Base-by-base conservation (phyloP, 1,139 yeast genomes). In the Debaryomycetaceae sp. region DNA sequence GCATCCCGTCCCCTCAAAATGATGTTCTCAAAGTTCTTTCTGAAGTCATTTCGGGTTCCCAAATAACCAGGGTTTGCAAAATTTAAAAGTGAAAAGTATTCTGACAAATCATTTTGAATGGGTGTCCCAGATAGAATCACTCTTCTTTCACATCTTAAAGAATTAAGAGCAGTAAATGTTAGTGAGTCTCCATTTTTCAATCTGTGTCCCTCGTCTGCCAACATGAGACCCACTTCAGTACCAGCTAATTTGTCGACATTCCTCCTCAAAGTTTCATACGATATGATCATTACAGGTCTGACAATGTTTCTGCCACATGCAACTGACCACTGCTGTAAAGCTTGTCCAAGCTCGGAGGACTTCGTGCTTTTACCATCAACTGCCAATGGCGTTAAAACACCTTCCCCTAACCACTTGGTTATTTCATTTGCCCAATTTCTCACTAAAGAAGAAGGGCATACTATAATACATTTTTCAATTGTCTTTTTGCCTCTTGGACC, bases 351-450 rank as follows among this genome's bases (percentile, higher is more conserved):
- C 24, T 85, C 92, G 0, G 75, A 65, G 5, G 80, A 66, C 50
- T 83, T 83, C 1, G 88, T 81, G 17, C 80, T 66, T 55, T 88
- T 89, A 8, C 98, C 98, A 58, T 92, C 98, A 7, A 88, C 82
- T 0, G 98, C 96, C 42, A 94, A 68, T 0, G 98, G 95, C 1
- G 95, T 83, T 13, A 92, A 61, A 0, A 87, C 81, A 11, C 95
- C 96, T 50, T 86, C 88, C 0, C 99, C 99, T 11, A 92, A 70
- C 99, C 99, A 92, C 61, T 92, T 92, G 33, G 83, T 79, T 42
- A 92, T 79, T 65, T 92, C 99, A 59, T 92, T 92, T 2, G 98
- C 98, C 99, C 99, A 92, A 55, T 92, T 92, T 43, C 91, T 75
- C 18, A 92, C 99, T 49, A 92, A 71, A 8, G 96, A 86, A 0